Base-by-base conservation (phyloP, 2,329 filamentous ascomycete genomes). In the Pyricularia pennisetigena region DNA sequence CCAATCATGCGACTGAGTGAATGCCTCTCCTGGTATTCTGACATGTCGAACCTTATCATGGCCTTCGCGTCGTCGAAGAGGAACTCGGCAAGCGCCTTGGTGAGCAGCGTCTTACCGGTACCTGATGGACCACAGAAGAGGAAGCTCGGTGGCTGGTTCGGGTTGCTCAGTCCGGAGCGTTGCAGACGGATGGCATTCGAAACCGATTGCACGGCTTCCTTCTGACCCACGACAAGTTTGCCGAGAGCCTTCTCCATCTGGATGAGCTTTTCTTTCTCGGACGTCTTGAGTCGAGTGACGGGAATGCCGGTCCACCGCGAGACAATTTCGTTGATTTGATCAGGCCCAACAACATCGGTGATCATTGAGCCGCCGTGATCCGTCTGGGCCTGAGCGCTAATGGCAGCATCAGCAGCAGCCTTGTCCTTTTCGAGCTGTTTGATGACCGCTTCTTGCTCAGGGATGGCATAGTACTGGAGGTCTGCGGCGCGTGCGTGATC, bases 41-140 rank as follows among this genome's bases (percentile, higher is more conserved):
- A 98, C 95, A 99, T 99, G 78, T 99, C 95, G 81, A 99, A 97
- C 57, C 95, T 91, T 74, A 99, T 97, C 95, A 99, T 98, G 41
- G 94, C 84, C 82, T 97, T 97, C 29, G 94, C 82, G 73, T 99
- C 95, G 76, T 99, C 95, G 81, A 99, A 99, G 30, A 99, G 84
- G 82, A 99, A 99, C 78, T 99, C 95, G 65, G 95, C 95, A 69
- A 99, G 85, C 20, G 94, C 95, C 80, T 99, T 99, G 72, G 94
- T 98, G 69, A 99, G 88, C 24, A 99, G 83, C 23, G 95, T 99
- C 82, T 99, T 99, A 83, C 95, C 95, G 14, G 95, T 99, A 83
- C 95, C 95, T 0, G 94, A 98, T 16, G 95, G 95, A 82, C 95
- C 95, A 75, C 95, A 98, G 87, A 99, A 99, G 69, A 99, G 86